Evolutionary conservation across 441 rosid species (phyloP), one percentile per base, ranked within the genome.

Genomic region (Populus hybrid): DNA sequence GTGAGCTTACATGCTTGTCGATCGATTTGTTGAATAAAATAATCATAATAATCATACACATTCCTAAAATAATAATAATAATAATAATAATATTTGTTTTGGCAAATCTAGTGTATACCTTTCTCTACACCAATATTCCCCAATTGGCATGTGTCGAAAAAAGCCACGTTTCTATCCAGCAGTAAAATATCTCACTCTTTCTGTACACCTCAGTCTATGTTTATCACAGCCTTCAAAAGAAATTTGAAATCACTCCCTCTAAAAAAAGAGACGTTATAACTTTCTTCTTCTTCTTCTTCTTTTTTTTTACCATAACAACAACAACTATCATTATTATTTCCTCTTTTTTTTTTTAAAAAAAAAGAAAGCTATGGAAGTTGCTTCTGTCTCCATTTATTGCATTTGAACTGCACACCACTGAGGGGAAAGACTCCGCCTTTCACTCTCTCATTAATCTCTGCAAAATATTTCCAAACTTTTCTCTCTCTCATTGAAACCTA

Each of bases 241-340:
- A 87, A 84, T 90, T 90, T 87, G 89, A 90, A 90, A 80, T 82
- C 77, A 61, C 77, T 80, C 82, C 83, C 87, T 75, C 85, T 81
- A 36, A 72, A 40, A 59, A 82, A 80, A 88, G 86, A 86, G 90
- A 84, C 90, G 92, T 87, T 87, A 59, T 65, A 79, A 69, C 71
- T 64, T 74, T 77, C 68, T 33, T 14, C 42, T 14, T 31, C 14
- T 33, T 40, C 7, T 26, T 69, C 11, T 76, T 2, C 1, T n/a
- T 28, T 7, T 59, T 53, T 23, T 74, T 5, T 23, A 9, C 12
- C 7, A 31, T 64, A 67, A 40, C 69, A 35, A 68, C 12, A 21
- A 56, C 33, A 56, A 35, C 40, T 33, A 53, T 8, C n/a, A 53
- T 38, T 28, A 12, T 29, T 9, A 28, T 16, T 3, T 2, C 10